Conservation (phyloP, 2,329 filamentous ascomycete species). For the Arthrobotrys sphaeroides region DNA sequence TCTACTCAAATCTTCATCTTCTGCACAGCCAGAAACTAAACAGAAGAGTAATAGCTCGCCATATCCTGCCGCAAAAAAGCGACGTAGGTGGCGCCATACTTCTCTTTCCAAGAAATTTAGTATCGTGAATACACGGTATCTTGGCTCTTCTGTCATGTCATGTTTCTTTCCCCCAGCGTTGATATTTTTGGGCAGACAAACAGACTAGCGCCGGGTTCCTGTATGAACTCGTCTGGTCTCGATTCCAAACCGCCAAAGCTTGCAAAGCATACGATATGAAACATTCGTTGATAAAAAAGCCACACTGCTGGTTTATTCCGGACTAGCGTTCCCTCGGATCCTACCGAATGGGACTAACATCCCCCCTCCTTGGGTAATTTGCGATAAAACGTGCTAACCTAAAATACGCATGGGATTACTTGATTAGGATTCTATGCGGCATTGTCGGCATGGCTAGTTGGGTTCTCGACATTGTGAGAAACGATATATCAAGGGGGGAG, state of each 20-base stretch:
- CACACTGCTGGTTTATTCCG: background rate
- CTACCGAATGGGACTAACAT: conserved; percentile 4
- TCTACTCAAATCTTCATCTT: no score
- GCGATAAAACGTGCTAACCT: conserved; percentile 1
- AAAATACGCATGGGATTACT: conserved; percentile 1
- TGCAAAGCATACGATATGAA: conserved; percentile 14
- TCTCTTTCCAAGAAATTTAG: background rate
- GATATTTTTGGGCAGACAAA: conserved; percentile 7
- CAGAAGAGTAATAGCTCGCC: background rate
- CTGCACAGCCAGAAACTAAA: background rate
- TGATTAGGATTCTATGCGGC: background rate
- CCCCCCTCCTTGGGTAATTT: background rate
- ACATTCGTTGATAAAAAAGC: background rate
- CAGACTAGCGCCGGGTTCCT: background rate
- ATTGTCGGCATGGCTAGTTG: background rate
- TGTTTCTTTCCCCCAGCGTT: no score
- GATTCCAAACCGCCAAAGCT: background rate
- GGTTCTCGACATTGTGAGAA: background rate
- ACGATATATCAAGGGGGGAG: background rate
- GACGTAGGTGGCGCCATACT: background rate
- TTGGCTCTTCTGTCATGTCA: no score
- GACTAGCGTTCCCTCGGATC: conserved; percentile 2
- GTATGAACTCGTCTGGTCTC: conserved; percentile 44
- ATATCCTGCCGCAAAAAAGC: conserved; percentile 2
- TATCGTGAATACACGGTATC: background rate